Base-by-base conservation (phyloP, 2,329 filamentous ascomycete species). In the Camillea tinctor region DNA sequence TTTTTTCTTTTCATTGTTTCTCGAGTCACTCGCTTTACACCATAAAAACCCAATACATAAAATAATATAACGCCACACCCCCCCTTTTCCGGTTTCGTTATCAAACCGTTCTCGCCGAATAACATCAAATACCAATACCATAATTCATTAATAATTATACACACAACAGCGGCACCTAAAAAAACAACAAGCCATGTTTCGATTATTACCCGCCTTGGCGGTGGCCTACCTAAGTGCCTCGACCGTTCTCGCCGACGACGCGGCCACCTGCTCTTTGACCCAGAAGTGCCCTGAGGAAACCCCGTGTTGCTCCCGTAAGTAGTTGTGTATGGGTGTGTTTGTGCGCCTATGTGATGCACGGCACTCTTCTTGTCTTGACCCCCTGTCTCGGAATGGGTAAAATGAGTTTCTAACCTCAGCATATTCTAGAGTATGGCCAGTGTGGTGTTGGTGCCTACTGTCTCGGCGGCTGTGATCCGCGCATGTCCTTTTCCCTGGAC, bases 371-470 rank as follows among this genome's bases (percentile, higher is more conserved):
- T 44, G 52, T 13, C 56, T 44, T 44, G 36, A 15, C 2, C 36
- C n/a, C 36, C 36, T 44, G 36, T 44, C 36, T 44, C 36, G 36
- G 36, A 44, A 44, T n/a, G n/a, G 36, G 36, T 44, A n/a, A 44
- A 44, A 44, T n/a, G 13, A 44, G 3, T 22, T n/a, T 60, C 61
- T 63, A 60, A 63, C 54, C 17, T 24, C 17, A 11, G 2, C 40
- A 30, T 21, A 58, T 50, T 68, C 55, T 71, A 96, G 92, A 95
- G 77, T 98, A 97, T 77, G 92, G 92, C 69, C 83, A 94, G 76
- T 98, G 95, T 72, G 95, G 94, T 79, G 87, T 93, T 58, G 95
- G 95, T 71, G 95, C 93, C 58, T 98, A 91, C 84, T 99, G 95
- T 73, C 86, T 99, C 20, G 95, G 95, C 70, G 95, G 95, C 64